Conservation (phyloP, 345 rosid genomes). For the Geranium rotundifolium region DNA sequence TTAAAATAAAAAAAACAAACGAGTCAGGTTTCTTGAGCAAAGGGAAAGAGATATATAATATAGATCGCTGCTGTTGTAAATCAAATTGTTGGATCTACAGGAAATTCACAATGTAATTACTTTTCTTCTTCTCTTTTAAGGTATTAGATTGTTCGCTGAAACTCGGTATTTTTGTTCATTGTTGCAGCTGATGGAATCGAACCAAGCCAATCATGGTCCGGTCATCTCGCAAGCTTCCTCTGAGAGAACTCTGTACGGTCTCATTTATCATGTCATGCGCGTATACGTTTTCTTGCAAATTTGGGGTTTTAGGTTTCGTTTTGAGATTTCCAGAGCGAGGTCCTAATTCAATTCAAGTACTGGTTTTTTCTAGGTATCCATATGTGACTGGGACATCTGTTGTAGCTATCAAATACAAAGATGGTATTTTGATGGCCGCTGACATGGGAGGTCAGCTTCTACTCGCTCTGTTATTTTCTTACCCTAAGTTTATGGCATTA, state of each 20-base stretch:
- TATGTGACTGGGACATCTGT: constrained; percentile 94
- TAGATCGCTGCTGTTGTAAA: no score
- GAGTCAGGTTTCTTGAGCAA: not conserved
- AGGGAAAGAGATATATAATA: no score
- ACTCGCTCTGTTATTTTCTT: not conserved
- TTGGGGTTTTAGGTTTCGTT: not conserved
- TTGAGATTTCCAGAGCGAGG: not conserved
- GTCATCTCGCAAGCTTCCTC: not conserved
- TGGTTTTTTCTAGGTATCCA: constrained; percentile 41
- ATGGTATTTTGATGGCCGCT: constrained; percentile 94
- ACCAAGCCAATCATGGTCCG: not conserved
- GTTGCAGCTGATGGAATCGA: not conserved
- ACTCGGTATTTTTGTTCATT: not conserved
- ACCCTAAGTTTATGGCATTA: no score
- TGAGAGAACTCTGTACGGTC: not conserved
- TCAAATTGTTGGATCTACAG: not conserved
- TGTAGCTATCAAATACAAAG: constrained; percentile 85
- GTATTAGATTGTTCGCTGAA: not conserved
- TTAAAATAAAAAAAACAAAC: no score
- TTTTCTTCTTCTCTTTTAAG: not conserved
- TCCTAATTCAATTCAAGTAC: not conserved
- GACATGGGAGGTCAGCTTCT: constrained; percentile 75
- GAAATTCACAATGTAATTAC: not conserved
- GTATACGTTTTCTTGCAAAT: not conserved
- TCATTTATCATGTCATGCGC: not conserved